Evolutionary conservation across 352 stramenopile genomes (phyloP).

Genomic region (Globisporangium solare): DNA sequence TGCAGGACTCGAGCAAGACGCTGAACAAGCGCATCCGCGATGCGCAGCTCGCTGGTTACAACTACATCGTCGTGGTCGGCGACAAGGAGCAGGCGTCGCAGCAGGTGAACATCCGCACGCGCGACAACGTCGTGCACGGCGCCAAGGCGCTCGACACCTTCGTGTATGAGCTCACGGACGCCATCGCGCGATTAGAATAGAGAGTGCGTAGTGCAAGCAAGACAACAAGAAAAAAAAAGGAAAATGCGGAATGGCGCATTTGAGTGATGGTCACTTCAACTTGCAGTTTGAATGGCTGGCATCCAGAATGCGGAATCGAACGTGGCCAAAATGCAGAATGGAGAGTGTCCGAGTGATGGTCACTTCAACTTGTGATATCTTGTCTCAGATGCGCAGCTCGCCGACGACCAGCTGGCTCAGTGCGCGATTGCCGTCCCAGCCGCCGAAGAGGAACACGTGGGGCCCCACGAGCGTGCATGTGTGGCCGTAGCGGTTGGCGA

Average conservation of each 20-base stretch:
- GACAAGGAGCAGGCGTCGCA: conserved; percentile 52
- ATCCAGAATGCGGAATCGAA: too few relatives aligned
- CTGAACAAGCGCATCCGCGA: conserved; percentile 84
- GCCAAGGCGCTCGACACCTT: conserved; percentile 52
- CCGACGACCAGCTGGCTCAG: conserved; percentile 74
- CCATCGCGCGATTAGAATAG: conserved; percentile 65
- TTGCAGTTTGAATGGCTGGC: not conserved
- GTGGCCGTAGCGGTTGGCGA: conserved; percentile 74
- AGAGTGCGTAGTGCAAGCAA: not conserved
- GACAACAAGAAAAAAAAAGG: not conserved
- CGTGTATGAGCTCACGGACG: conserved; percentile 42
- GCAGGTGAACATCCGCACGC: conserved; percentile 74
- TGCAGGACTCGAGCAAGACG: conserved; percentile 73
- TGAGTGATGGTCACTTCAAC: not conserved
- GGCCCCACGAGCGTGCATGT: conserved; percentile 53
- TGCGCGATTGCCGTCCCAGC: conserved; percentile 78
- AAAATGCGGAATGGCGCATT: not conserved
- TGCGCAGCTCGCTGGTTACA: conserved; percentile 74
- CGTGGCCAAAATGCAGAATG: too few relatives aligned
- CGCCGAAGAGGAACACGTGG: conserved; percentile 73
- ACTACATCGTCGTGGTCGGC: conserved; percentile 84
- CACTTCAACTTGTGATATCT: not conserved
- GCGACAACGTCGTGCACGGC: conserved; percentile 80
- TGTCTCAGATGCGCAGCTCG: conserved; percentile 22
- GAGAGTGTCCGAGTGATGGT: not conserved